These are phyloP conservation scores for Umbilicus rupestris DNA, from an alignment of 164 flowering plant genomes.

Conservation along the genomic window DNA sequence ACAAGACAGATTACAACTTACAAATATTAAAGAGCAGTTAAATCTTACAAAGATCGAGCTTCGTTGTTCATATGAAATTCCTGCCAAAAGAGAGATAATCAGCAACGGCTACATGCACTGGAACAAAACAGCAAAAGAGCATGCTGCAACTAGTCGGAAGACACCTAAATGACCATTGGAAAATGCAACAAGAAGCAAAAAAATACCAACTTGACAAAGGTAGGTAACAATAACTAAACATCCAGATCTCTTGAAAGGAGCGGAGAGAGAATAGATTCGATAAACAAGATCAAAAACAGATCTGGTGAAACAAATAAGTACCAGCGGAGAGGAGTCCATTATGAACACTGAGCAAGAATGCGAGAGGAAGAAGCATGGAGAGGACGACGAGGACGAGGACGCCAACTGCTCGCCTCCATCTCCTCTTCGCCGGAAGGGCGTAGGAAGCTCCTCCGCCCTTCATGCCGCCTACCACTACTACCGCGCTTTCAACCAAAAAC, in stretches of 20 bases:
- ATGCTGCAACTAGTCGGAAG: too few relatives aligned
- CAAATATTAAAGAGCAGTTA: not conserved
- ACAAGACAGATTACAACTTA: not conserved
- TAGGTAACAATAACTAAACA: not conserved
- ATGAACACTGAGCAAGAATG: constrained; percentile 68
- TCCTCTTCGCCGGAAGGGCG: constrained; percentile 42
- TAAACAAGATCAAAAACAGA: not conserved
- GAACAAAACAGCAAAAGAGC: not conserved
- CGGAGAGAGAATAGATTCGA: constrained; percentile 5
- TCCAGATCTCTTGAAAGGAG: not conserved
- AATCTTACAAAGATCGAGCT: constrained; percentile 26
- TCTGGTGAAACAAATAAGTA: constrained; percentile 6
- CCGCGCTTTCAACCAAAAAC: not conserved
- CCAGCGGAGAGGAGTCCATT: constrained; percentile 45
- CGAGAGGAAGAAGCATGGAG: constrained; percentile 86
- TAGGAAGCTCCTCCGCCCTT: constrained; percentile 18
- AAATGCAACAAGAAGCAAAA: too few relatives aligned
- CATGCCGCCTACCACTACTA: not conserved
- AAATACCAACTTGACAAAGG: not conserved
- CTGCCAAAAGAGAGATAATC: constrained; percentile 32
- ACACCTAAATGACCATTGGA: too few relatives aligned
- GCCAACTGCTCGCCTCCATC: constrained; percentile 64
- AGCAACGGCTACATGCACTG: too few relatives aligned
- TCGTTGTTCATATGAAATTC: constrained; percentile 22
- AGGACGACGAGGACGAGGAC: constrained; percentile 70